Conservation (phyloP, 2,329 filamentous ascomycete species). For the Fusarium gaditjirri region DNA sequence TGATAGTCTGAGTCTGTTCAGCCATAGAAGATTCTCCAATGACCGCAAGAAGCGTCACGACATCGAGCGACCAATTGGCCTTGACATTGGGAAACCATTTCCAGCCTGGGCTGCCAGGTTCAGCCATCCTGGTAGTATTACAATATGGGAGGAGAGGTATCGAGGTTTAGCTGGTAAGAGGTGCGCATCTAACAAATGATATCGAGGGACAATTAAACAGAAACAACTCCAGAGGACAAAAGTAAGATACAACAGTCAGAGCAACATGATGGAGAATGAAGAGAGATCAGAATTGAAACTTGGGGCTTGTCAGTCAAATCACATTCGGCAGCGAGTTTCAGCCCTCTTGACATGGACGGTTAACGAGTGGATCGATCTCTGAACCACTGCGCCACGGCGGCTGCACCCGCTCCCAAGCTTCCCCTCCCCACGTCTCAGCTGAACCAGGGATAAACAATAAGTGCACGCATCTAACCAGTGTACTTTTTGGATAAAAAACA, state of each 20-base stretch:
- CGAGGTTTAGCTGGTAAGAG: not conserved
- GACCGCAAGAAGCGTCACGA: constrained; percentile 71
- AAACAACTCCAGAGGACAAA: not conserved
- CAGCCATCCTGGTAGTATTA: constrained; percentile 37
- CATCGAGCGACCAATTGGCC: constrained; percentile 66
- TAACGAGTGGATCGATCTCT: not conserved
- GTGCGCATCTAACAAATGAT: not conserved
- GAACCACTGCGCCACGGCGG: constrained; percentile 27
- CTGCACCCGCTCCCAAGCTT: constrained; percentile 22
- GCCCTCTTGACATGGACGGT: not conserved
- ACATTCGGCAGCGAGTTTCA: constrained; percentile 2
- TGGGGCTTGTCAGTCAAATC: not conserved
- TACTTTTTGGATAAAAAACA: not conserved
- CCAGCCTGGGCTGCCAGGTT: constrained; percentile 43
- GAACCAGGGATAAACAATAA: not conserved
- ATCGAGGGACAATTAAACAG: not conserved
- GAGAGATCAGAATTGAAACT: not conserved
- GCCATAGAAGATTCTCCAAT: constrained; percentile 70
- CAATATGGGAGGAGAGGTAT: not conserved
- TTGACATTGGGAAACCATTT: constrained; percentile 58
- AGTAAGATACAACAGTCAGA: not conserved
- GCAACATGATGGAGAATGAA: not conserved
- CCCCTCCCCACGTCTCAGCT: constrained; percentile 15
- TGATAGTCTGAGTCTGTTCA: constrained; percentile 68
- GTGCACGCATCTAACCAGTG: not conserved